Evolutionary conservation across 1,284 basidiomycete species (phyloP), one percentile per base, ranked within the genome.

Genomic region (Laetiporus sulphureus): DNA sequence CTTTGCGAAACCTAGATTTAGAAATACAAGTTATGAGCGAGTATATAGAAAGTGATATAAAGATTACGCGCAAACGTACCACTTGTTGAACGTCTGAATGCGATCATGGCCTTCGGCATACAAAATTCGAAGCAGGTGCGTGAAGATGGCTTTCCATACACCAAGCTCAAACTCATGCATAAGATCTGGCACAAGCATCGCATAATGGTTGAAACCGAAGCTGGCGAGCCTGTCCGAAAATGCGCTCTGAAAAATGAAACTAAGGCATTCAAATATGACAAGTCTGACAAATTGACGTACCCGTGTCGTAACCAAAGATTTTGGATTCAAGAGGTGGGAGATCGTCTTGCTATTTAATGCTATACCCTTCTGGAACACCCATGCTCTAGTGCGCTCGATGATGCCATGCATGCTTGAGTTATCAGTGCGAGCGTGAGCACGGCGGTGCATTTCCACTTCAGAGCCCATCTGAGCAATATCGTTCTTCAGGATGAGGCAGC

Each of bases 101-200:
- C 19, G 32, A 11, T 44, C 40, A 0, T 34, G 35, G 3, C 41
- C 45, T 0, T 37, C 32, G 5, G 31, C 38, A 21, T 40, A 44
- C 1, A 53, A 29, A 11, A 53, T 20, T 2, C 44, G 42, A 5
- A 50, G 16, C 1, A 45, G 21, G 23, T 50, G 45, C 0, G 27
- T 38, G 15, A 49, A 42, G 1, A 41, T 40, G 1, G 29, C 29
- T 38, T 50, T 50, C 64, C 66, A 70, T 0, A 63, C 55, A 1
- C 66, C 66, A 0, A 67, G 46, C 40, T 68, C 63, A 32, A 63
- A 53, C 42, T 69, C 63, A 38, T 69, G 67, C 48, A 69, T 31
- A 4, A 67, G 18, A 44, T 71, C 67, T 0, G 59, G 53, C 0
- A 59, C 55, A 1, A 69, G 51, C 36, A 65, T 48, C 1, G 13